Evolutionary conservation across 768 basidiomycete genomes (phyloP).

Genomic region (Boletus sp.): DNA sequence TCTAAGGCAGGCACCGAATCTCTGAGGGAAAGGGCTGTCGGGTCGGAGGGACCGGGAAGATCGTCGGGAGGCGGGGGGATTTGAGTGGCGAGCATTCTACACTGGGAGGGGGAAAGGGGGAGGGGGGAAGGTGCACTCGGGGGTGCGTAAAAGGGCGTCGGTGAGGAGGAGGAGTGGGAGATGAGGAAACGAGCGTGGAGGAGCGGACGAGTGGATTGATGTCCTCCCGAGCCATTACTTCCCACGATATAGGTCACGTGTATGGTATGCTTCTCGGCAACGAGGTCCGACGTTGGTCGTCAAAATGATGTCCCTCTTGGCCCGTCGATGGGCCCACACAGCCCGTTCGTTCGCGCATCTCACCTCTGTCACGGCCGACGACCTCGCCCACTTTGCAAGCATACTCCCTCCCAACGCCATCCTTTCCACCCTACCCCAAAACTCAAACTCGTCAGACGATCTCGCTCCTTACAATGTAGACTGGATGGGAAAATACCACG

Average conservation of each 20-base stretch:
- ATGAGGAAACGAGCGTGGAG: not conserved
- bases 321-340: not conserved
- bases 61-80: not conserved
- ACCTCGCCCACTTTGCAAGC: conserved; percentile 65
- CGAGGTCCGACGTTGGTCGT: too few species aligned
- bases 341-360: conserved; percentile 31
- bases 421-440: conserved; percentile 62
- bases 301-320: conserved; percentile 13
- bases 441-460: conserved; percentile 52
- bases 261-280: too few species aligned
- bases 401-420: conserved; percentile 64
- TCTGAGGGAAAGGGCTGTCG: too few species aligned
- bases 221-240: conserved; percentile 7
- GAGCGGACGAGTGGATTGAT: not conserved
- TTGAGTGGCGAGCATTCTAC: conserved; percentile 1
- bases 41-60: not conserved
- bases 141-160: not conserved
- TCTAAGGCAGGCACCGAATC: too few species aligned
- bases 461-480: conserved; percentile 82
- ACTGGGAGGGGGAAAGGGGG: too few species aligned
- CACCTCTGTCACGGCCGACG: conserved; percentile 52
- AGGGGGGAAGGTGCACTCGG: too few species aligned
- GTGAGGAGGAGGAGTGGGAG: not conserved
- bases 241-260: conserved; percentile 17
- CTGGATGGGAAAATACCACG: conserved; percentile 95